phyloP scores from a whole-genome alignment of 2,329 filamentous ascomycete species.

The Ophiostoma novo-ulmi region DNA sequence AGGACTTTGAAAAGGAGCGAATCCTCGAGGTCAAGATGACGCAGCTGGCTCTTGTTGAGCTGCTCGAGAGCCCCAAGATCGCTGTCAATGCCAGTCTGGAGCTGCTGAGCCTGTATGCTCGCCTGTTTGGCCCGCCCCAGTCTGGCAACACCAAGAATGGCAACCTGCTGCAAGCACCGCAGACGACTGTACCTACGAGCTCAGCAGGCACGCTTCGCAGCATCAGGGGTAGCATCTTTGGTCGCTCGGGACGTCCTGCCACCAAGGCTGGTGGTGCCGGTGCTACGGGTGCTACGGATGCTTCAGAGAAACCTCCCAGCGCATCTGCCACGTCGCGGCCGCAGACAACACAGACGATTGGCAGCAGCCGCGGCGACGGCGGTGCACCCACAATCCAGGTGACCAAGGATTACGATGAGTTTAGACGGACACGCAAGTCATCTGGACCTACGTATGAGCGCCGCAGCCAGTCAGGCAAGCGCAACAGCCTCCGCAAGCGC shows the following conservation, averaged over 20 bases:
- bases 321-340: constrained; percentile 34
- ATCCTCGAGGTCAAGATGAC: constrained; percentile 97
- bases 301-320: constrained; percentile 33
- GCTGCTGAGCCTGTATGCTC: constrained; percentile 72
- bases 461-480: constrained; percentile 45
- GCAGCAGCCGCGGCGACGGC: constrained; percentile 32
- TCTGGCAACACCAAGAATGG: constrained; percentile 38
- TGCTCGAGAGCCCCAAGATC: constrained; percentile 74
- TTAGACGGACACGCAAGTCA: constrained; percentile 35
- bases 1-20: constrained; percentile 74
- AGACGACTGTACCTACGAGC: constrained; percentile 57
- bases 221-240: constrained; percentile 72
- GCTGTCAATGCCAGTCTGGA: constrained; percentile 88
- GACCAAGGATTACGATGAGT: constrained; percentile 54
- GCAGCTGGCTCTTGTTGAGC: constrained; percentile 76
- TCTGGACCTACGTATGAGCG: constrained; percentile 31
- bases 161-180: constrained; percentile 33
- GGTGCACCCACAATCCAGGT: constrained; percentile 68
- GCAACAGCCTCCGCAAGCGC: constrained; percentile 50
- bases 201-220: constrained; percentile 66
- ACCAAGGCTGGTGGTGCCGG: constrained; percentile 33
- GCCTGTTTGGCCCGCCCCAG: constrained; percentile 66
- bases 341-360: constrained; percentile 42
- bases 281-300: background rate
- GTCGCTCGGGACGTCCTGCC: constrained; percentile 44